Percentiles rank a stretch among this genome's conserved stretches.
These are phyloP conservation scores for Mycothermus thermophilus DNA, from an alignment of 495 filamentous ascomycete genomes.

Conservation along the genomic window DNA sequence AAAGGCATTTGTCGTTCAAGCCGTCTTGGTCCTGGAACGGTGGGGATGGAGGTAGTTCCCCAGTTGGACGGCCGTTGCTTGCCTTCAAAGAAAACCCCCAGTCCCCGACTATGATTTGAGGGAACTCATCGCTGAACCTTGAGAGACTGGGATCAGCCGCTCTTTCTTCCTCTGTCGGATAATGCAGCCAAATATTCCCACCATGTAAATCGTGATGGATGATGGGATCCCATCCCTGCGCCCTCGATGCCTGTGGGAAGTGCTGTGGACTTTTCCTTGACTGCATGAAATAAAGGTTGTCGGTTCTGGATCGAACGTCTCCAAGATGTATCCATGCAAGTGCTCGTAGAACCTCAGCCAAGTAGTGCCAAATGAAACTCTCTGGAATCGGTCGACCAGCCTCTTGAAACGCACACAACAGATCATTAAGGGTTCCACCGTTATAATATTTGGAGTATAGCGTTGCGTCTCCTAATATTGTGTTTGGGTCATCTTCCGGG, in stretches of 20 bases:
- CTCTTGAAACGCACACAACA: neutral
- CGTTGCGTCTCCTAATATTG: neutral
- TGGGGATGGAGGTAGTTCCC: no score
- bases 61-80: no score
- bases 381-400: neutral
- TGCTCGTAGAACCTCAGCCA: constrained; percentile 6
- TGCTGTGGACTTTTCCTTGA: no score
- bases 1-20: no score
- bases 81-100: constrained; percentile 2
- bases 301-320: neutral
- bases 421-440: neutral
- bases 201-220: constrained; percentile 2
- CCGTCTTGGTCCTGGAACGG: neutral
- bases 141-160: neutral
- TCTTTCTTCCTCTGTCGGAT: constrained; percentile 6
- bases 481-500: neutral
- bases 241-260: no score
- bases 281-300: no score
- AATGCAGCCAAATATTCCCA: constrained; percentile 8
- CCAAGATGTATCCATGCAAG: constrained; percentile 7
- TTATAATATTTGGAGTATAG: constrained; percentile 14
- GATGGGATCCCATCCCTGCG: neutral
- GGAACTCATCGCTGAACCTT: neutral
- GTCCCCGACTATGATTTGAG: constrained; percentile 6
- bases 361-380: constrained; percentile 12